Evolutionary conservation across 169 alveolate genomes (phyloP).

Genomic region (Eimeria necatrix): DNA sequence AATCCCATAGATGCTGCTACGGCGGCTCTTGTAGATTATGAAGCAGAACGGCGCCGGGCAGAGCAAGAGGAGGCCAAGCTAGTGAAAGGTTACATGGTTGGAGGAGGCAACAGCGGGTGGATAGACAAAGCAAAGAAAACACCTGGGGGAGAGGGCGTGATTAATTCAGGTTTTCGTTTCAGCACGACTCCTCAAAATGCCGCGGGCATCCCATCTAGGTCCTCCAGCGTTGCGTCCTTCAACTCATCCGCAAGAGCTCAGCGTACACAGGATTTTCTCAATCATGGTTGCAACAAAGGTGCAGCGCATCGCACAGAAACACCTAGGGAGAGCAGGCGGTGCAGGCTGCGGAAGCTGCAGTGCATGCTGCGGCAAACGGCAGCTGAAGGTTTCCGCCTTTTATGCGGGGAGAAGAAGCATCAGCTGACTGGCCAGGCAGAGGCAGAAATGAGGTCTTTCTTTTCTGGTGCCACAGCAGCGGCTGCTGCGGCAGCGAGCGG

Average conservation of each 20-base stretch:
- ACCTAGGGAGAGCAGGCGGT: not conserved
- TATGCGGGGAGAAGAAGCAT: conserved; percentile 48
- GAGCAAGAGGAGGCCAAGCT: conserved; percentile 57
- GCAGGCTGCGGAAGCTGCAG: conserved; percentile 5
- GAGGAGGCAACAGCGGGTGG: conserved; percentile 58
- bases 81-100: conserved; percentile 65
- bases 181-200: conserved; percentile 13
- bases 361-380: conserved; percentile 40
- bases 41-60: conserved; percentile 58
- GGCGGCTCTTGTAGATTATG: conserved; percentile 59
- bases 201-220: conserved; percentile 22
- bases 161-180: conserved; percentile 48
- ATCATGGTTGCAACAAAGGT: not conserved
- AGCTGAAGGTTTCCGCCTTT: conserved; percentile 37
- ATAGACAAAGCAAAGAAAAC: not conserved
- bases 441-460: conserved; percentile 62
- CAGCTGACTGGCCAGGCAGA: conserved; percentile 12
- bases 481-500: conserved; percentile 60
- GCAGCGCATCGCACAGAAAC: not conserved
- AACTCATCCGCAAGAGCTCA: not conserved
- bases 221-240: conserved; percentile 28
- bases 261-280: not conserved
- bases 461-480: conserved; percentile 57
- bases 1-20: conserved; percentile 67
- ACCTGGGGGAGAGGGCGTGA: not conserved